Evolutionary conservation across 75 land plant species (phyloP), one percentile per base, ranked within the genome.

Genomic region (Cryptomeria japonica): DNA sequence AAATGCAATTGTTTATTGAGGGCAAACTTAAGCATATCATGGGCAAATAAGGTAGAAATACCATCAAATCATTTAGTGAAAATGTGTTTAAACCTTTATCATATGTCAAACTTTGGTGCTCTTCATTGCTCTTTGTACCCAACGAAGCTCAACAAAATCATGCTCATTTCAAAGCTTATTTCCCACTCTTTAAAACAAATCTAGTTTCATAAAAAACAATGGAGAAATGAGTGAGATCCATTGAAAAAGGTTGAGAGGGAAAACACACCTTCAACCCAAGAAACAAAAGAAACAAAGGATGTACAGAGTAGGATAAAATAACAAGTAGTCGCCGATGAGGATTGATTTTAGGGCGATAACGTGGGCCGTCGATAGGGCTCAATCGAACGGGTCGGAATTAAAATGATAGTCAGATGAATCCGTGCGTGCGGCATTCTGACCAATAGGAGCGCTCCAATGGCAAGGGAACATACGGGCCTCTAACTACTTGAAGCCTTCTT

Each of bases 401-500:
- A 44, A n/a, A 46, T 1, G 0, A 82, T 13, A 82, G 22, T 3
- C 28, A 82, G 1, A 25, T 46, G 14, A 49, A 82, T 82, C 84
- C 84, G 84, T 82, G 51, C 32, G 32, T 15, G 84, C n/a, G 49
- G 31, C 13, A 4, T 82, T 82, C 49, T 82, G 47, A 8, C 84
- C 84, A 82, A 82, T 82, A 49, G 25, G 51, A n/a, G n/a, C 34
- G 3, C 49, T 42, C 25, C 84, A 1, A 0, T 25, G 13, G 38
- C 77, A 75, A 13, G 37, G 37, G 37, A 2, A 31, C 77, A 3
- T 32, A 10, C 84, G 15, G 28, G 15, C 49, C 84, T 28, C 22
- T 44, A 46, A 82, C 49, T 82, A 82, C 84, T 82, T 82, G 49
- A 82, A 82, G 44, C 84, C 84, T 31, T 13, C 13, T 13, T 53